Evolutionary conservation across 108 stramenopile species (phyloP).

Genomic region (Cyclostephanos tholiformis): DNA sequence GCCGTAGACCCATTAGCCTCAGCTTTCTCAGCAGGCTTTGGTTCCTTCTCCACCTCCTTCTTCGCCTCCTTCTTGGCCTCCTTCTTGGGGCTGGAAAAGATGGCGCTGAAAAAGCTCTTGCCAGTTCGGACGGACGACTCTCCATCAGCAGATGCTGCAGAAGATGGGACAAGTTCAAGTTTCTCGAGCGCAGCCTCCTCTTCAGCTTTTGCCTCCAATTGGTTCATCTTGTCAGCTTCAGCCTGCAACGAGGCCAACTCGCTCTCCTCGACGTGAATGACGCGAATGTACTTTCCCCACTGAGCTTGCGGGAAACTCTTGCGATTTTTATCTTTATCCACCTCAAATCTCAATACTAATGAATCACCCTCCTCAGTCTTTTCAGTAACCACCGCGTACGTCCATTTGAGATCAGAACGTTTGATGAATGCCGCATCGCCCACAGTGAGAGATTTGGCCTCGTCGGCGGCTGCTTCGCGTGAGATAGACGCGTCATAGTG

Average conservation of each 20-base stretch:
- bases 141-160: background rate
- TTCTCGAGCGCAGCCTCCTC: background rate
- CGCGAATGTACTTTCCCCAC: constrained; percentile 52
- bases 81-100: background rate
- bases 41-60: background rate
- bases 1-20: background rate
- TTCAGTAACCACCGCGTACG: constrained; percentile 39
- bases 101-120: constrained; percentile 1
- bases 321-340: constrained; percentile 41
- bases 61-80: constrained; percentile 9
- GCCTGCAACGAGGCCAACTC: constrained; percentile 9
- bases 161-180: background rate
- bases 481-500: constrained; percentile 34
- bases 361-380: constrained; percentile 7
- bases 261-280: constrained; percentile 11
- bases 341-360: constrained; percentile 34
- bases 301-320: constrained; percentile 44
- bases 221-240: background rate
- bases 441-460: constrained; percentile 19
- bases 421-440: constrained; percentile 50
- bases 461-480: constrained; percentile 34
- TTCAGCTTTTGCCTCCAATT: background rate
- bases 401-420: constrained; percentile 48
- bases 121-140: constrained; percentile 9
- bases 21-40: background rate